A percentile compares a stretch with the other conserved stretches of the same genome.
Evolutionary conservation across 257 asterid species (phyloP).

Genomic region (Jacaranda copaia): DNA sequence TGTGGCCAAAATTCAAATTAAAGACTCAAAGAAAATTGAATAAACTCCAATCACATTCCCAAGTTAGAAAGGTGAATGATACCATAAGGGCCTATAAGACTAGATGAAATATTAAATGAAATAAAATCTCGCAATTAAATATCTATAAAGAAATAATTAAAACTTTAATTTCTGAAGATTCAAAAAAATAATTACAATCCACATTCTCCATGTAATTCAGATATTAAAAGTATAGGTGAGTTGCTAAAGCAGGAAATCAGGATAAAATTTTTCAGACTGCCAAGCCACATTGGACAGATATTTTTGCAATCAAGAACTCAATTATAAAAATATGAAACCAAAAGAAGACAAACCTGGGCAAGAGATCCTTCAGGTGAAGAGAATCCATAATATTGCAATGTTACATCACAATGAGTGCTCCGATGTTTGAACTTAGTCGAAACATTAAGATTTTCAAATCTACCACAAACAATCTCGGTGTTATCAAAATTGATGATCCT

Average conservation of each 20-base stretch:
- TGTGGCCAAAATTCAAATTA: slow-evolving; percentile 49
- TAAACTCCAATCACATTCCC: slow-evolving; percentile 28
- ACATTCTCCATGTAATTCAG: slow-evolving; percentile 6
- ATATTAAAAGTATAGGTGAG: slow-evolving; percentile 8
- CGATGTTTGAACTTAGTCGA: slow-evolving; percentile 84
- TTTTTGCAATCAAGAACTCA: slow-evolving; percentile 1
- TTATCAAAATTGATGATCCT: slow-evolving; percentile 73
- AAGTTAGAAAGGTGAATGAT: slow-evolving; percentile 20
- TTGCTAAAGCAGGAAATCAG: slow-evolving; percentile 17
- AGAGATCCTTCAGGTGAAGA: slow-evolving; percentile 98
- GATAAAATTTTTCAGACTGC: slow-evolving; percentile 5
- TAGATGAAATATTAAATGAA: not conserved
- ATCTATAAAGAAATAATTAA: not conserved
- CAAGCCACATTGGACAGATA: slow-evolving; percentile 7
- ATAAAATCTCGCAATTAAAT: slow-evolving; percentile 1
- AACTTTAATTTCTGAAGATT: not conserved
- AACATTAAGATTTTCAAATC: slow-evolving; percentile 89
- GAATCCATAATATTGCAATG: slow-evolving; percentile 87
- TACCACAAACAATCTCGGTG: slow-evolving; percentile 91
- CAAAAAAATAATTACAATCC: not conserved
- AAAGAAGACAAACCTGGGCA: slow-evolving; percentile 78
- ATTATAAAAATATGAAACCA: not conserved
- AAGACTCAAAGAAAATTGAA: slow-evolving; percentile 31
- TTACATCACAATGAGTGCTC: slow-evolving; percentile 83
- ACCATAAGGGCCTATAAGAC: not conserved